Conservation (phyloP, 352 stramenopile species). For the Phytophthora kernoviae region DNA sequence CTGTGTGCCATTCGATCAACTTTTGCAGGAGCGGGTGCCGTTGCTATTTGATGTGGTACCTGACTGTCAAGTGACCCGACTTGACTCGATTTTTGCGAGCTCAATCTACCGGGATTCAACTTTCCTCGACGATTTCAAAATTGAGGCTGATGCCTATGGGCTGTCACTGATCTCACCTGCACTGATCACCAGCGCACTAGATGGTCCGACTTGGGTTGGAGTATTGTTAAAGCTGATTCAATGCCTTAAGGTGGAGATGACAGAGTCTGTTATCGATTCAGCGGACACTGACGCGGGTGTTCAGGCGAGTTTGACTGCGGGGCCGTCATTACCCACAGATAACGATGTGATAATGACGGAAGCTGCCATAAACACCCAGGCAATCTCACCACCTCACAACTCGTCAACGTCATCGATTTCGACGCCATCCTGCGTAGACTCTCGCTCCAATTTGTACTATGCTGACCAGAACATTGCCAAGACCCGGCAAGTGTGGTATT, state of each 20-base stretch:
- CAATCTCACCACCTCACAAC: constrained; percentile 10
- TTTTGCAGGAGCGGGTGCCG: constrained; percentile 41
- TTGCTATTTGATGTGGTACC: constrained; percentile 50
- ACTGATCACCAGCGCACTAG: constrained; percentile 20
- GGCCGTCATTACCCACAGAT: neutral
- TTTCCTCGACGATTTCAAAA: constrained; percentile 58
- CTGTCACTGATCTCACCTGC: constrained; percentile 58
- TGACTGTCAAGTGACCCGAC: constrained; percentile 31
- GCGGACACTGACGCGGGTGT: neutral
- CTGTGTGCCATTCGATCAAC: constrained; percentile 46
- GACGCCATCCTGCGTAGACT: constrained; percentile 9
- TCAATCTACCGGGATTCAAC: constrained; percentile 40
- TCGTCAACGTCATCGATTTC: constrained; percentile 26
- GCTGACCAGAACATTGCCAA: constrained; percentile 32
- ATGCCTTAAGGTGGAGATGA: constrained; percentile 42
- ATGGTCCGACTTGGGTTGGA: constrained; percentile 56
- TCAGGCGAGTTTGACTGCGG: neutral
- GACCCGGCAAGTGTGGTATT: constrained; percentile 67
- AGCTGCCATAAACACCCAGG: neutral
- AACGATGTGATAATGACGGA: constrained; percentile 18
- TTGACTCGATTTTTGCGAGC: constrained; percentile 45
- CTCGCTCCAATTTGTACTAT: constrained; percentile 28
- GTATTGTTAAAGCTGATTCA: constrained; percentile 65
- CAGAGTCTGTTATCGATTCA: constrained; percentile 1
- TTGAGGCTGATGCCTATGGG: constrained; percentile 55